Base-by-base conservation (phyloP, 768 basidiomycete species). In the Gautieria morchelliformis region DNA sequence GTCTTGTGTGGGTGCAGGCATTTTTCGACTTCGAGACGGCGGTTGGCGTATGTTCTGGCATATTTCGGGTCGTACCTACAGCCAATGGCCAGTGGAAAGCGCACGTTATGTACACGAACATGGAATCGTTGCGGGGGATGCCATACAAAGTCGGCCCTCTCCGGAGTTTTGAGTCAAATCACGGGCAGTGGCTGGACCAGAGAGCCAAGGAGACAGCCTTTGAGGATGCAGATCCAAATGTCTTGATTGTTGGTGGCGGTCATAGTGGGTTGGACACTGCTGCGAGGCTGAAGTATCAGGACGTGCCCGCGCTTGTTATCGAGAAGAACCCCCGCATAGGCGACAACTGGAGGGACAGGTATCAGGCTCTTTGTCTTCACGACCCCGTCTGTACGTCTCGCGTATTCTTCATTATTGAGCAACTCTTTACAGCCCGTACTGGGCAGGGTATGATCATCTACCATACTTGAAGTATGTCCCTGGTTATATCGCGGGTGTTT, bases 321-420 rank as follows among this genome's bases (percentile, higher is more conserved):
- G 89, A 92, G 65, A 81, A 76, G 67, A 77, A 82, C 52, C 58
- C 65, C 11, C 69, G 78, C 19, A 75, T 86, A 24, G 85, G 86
- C 0, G 78, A 86, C 63, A 78, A 78, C 51, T 87, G 84, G 85
- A 71, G 84, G 56, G 71, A 76, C 39, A 72, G 87, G 39, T 88
- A 89, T 65, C 78, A 84, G 55, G 77, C 82, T 10, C 68, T 87
- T 41, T 84, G 81, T 50, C 68, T 87, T 30, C 85, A 88, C 63
- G 81, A 84, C 65, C 77, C 82, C 20, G 80, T 84, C 58, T 85
- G 83, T 83, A 63, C 72, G 82, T 75, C 15, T 7, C 62, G 53
- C 47, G 48, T 52, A 42, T 19, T 35, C 20, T 45, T 15, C 20
- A 24, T 30, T 42, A 33, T 39, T 19, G 37, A 33, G 24, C 47